phyloP scores from a whole-genome alignment of 2,329 filamentous ascomycete genomes.

The Huntiella omanensis region DNA sequence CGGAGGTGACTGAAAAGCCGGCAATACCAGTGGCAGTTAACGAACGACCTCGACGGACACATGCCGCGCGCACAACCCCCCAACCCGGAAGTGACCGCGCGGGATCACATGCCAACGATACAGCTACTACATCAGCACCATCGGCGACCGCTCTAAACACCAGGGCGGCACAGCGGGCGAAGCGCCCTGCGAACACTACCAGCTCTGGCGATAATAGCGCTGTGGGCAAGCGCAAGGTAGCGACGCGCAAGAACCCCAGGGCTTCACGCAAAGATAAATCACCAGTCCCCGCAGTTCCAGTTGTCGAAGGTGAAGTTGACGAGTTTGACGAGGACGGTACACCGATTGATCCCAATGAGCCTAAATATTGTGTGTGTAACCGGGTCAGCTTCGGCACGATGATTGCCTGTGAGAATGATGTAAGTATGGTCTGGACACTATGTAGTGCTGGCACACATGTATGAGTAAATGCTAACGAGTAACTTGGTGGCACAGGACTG shows the following conservation, averaged over 20 bases:
- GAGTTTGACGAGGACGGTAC: slow-evolving; percentile 52
- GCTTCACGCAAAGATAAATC: slow-evolving; percentile 34
- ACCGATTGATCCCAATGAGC: slow-evolving; percentile 55
- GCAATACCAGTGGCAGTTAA: slow-evolving; percentile 19
- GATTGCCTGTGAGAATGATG: slow-evolving; percentile 70
- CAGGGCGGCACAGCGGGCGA: slow-evolving; percentile 36
- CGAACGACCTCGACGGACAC: slow-evolving; percentile 35
- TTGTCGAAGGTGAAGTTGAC: slow-evolving; percentile 29
- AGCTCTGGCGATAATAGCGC: slow-evolving; percentile 44
- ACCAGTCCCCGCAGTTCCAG: slow-evolving; percentile 16
- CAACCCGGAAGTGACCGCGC: slow-evolving; percentile 23
- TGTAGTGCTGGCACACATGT: background rate
- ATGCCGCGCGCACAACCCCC: slow-evolving; percentile 37
- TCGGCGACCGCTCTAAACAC: slow-evolving; percentile 14
- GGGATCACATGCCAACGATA: background rate
- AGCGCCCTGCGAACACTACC: slow-evolving; percentile 47
- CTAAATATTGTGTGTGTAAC: slow-evolving; percentile 60
- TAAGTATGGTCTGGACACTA: slow-evolving; percentile 24
- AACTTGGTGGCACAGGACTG: slow-evolving; percentile 31
- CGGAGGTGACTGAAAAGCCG: slow-evolving; percentile 15
- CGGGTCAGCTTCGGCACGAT: slow-evolving; percentile 66
- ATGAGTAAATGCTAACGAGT: background rate
- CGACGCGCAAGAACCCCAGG: slow-evolving; percentile 45
- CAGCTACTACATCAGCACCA: slow-evolving; percentile 8
- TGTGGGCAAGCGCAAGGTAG: slow-evolving; percentile 52